Conservation (phyloP, 2,329 filamentous ascomycete species). For the Penicillium hordei region DNA sequence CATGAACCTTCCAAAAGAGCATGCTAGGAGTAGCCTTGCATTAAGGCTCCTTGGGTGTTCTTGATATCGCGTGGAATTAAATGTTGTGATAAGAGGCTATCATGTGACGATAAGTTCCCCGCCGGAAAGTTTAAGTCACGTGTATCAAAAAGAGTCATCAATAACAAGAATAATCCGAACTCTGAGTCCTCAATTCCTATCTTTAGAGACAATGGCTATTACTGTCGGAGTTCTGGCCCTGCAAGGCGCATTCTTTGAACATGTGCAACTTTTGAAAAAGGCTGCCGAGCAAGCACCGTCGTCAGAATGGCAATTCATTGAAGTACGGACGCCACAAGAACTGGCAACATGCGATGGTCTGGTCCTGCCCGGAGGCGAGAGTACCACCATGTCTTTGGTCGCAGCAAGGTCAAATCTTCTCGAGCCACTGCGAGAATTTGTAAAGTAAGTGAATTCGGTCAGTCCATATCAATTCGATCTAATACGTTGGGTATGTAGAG, state of each 20-base stretch:
- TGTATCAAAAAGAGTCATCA: conserved; percentile 17
- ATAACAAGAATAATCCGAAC: background rate
- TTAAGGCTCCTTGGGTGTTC: background rate
- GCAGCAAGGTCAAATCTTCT: conserved; percentile 78
- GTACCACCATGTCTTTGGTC: conserved; percentile 87
- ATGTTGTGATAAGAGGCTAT: background rate
- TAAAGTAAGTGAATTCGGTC: conserved; percentile 64
- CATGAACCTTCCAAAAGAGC: background rate
- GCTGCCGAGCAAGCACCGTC: conserved; percentile 52
- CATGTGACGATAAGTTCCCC: conserved; percentile 20
- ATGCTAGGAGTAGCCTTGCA: background rate
- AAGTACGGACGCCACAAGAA: conserved; percentile 75
- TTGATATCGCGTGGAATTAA: background rate
- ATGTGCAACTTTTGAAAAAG: conserved; percentile 71
- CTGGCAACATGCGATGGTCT: conserved; percentile 75
- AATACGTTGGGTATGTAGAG: conserved; percentile 48
- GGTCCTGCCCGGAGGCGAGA: conserved; percentile 91
- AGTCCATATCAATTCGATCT: conserved; percentile 2
- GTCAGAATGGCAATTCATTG: conserved; percentile 61
- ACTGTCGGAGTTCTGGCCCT: conserved; percentile 69
- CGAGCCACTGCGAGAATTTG: conserved; percentile 82
- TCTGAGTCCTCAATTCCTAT: background rate
- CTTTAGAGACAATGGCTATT: conserved; percentile 36
- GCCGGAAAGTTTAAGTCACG: conserved; percentile 19
- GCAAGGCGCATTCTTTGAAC: conserved; percentile 91